Conservation (phyloP, 2,329 filamentous ascomycete species). For the Microcyclospora pomicola region DNA sequence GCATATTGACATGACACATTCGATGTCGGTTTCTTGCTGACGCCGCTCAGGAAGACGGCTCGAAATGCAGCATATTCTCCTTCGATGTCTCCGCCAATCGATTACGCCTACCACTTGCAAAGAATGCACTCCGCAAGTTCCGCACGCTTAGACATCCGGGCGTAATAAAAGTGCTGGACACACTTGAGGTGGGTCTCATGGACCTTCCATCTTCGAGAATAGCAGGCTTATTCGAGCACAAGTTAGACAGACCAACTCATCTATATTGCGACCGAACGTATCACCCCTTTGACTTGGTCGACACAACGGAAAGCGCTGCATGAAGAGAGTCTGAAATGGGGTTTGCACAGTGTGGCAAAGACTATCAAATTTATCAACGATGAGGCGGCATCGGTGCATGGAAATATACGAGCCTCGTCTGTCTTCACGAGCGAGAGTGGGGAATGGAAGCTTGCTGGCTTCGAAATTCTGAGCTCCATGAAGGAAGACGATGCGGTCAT, state of each 20-base stretch:
- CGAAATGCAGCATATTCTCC: constrained; percentile 89
- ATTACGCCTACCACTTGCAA: constrained; percentile 69
- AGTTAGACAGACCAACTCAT: constrained; percentile 79
- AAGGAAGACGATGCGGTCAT: constrained; percentile 93
- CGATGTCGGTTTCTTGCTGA: too few species aligned
- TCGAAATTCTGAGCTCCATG: constrained; percentile 85
- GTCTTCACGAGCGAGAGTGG: constrained; percentile 91
- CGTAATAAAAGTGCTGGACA: constrained; percentile 85
- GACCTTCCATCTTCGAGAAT: background rate
- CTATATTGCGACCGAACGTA: constrained; percentile 86
- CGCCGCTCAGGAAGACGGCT: constrained; percentile 64
- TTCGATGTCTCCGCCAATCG: constrained; percentile 79
- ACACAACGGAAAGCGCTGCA: constrained; percentile 76
- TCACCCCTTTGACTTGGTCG: constrained; percentile 80
- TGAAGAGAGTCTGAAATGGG: constrained; percentile 94
- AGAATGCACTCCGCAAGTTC: constrained; percentile 86
- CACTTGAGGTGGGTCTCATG: constrained; percentile 59
- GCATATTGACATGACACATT: constrained; percentile 5
- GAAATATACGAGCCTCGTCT: constrained; percentile 69
- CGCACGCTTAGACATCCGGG: constrained; percentile 88
- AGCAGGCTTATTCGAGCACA: constrained; percentile 22
- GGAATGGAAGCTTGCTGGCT: constrained; percentile 92
- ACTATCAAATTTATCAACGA: constrained; percentile 94
- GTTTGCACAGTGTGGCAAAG: constrained; percentile 71
- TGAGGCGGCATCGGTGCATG: constrained; percentile 84